phyloP scores from a whole-genome alignment of 1,284 basidiomycete species.

The Volvariella surrecta region DNA sequence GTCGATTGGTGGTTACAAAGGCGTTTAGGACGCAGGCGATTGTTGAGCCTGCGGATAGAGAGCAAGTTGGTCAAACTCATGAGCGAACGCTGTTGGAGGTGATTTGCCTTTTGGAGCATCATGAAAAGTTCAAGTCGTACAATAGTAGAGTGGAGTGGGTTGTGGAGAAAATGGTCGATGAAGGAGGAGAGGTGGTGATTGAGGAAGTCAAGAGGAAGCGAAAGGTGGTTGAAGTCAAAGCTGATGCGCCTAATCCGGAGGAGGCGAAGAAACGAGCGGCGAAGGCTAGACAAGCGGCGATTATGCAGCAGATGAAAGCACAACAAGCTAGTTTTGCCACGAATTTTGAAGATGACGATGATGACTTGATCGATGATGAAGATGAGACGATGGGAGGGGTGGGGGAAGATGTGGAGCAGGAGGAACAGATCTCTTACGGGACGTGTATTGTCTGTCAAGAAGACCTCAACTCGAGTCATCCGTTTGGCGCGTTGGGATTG shows the following conservation, averaged over 20 bases:
- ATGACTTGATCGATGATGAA: constrained; percentile 52
- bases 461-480: constrained; percentile 63
- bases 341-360: constrained; percentile 64
- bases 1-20: constrained; percentile 44
- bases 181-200: constrained; percentile 32
- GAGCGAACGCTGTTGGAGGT: constrained; percentile 62
- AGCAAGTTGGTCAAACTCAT: constrained; percentile 25
- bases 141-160: constrained; percentile 70
- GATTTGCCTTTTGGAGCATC: constrained; percentile 69
- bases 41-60: not conserved
- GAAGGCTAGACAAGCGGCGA: constrained; percentile 78
- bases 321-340: constrained; percentile 82
- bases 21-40: constrained; percentile 22
- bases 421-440: constrained; percentile 61
- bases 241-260: constrained; percentile 39
- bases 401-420: constrained; percentile 30
- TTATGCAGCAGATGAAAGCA: constrained; percentile 90
- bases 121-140: constrained; percentile 67
- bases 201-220: constrained; percentile 47
- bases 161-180: constrained; percentile 44
- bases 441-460: constrained; percentile 99
- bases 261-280: constrained; percentile 74
- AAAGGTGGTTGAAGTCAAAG: constrained; percentile 28
- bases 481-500: constrained; percentile 88
- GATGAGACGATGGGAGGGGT: constrained; percentile 27